A percentile compares a stretch with the other conserved stretches of the same genome.
Conservation (phyloP, 139 green algal genomes). For the Helicosporidium sp. region DNA sequence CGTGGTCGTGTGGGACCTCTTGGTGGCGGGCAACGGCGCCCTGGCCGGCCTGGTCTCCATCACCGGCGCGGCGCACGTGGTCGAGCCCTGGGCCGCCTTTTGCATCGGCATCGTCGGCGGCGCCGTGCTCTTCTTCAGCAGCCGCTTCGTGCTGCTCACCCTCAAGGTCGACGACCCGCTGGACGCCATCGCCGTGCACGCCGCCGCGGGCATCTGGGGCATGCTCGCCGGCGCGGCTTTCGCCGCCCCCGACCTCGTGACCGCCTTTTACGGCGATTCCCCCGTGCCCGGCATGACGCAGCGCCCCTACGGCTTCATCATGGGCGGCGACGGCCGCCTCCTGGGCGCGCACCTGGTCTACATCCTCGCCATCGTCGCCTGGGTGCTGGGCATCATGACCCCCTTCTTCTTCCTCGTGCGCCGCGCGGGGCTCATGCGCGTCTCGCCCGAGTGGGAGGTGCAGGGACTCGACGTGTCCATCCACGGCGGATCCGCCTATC, state of each 20-base stretch:
- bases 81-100: conserved; percentile 66
- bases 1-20: conserved; percentile 42
- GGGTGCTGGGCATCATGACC: conserved; percentile 36
- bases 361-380: conserved; percentile 35
- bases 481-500: conserved; percentile 37
- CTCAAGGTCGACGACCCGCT: conserved; percentile 51
- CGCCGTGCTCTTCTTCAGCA: conserved; percentile 26
- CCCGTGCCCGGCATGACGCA: conserved; percentile 1
- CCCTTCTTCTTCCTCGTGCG: conserved; percentile 56
- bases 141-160: conserved; percentile 18
- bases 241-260: conserved; percentile 22
- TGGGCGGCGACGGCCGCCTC: conserved; percentile 31
- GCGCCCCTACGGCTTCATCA: conserved; percentile 32
- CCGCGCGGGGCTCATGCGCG: conserved; percentile 35
- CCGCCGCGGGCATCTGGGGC: conserved; percentile 39
- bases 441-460: conserved; percentile 37
- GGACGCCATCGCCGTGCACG: conserved; percentile 60
- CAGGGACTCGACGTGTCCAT: conserved; percentile 44
- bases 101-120: conserved; percentile 45
- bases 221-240: conserved; percentile 34
- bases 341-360: conserved; percentile 36
- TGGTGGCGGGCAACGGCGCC: conserved; percentile 57
- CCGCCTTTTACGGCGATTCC: conserved; percentile 16
- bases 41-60: conserved; percentile 61
- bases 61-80: conserved; percentile 35